phyloP scores from a whole-genome alignment of 2,329 filamentous ascomycete genomes.

The Apiospora pterosperma region DNA sequence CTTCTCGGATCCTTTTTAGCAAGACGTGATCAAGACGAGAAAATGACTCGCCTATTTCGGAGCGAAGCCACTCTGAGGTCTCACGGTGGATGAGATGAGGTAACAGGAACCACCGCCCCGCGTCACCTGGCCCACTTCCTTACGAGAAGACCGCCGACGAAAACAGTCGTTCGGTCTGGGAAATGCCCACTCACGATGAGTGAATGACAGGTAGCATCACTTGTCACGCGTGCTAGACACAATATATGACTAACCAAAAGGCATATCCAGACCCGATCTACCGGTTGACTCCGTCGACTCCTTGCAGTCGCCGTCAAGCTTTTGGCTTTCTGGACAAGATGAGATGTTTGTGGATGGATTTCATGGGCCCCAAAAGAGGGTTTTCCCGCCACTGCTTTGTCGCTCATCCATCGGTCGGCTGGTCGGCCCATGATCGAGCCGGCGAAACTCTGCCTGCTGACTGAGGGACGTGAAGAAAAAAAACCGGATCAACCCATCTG shows the following conservation, averaged over 20 bases:
- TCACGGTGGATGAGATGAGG: background rate
- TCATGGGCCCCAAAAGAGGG: background rate
- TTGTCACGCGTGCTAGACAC: background rate
- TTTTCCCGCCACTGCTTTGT: constrained; percentile 1
- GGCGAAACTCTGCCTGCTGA: background rate
- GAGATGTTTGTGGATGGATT: background rate
- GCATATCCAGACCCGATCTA: background rate
- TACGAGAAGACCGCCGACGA: background rate
- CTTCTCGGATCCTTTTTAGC: background rate
- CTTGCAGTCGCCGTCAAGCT: too few species aligned
- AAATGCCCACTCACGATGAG: background rate
- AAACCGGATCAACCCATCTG: background rate
- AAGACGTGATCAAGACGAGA: background rate
- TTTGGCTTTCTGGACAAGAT: background rate
- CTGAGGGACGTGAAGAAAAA: background rate
- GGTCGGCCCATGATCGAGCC: too few species aligned
- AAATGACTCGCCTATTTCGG: background rate
- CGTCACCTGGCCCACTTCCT: background rate
- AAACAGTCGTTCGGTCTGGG: background rate
- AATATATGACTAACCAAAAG: background rate
- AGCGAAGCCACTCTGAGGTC: background rate
- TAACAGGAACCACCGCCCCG: background rate
- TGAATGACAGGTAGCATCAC: too few species aligned
- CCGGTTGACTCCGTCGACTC: background rate
- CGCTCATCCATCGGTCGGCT: background rate